Percentiles rank a stretch among this genome's conserved stretches.
These are phyloP conservation scores for Elasticomyces elasticus DNA, from an alignment of 495 filamentous ascomycete species.

Conservation along the genomic window DNA sequence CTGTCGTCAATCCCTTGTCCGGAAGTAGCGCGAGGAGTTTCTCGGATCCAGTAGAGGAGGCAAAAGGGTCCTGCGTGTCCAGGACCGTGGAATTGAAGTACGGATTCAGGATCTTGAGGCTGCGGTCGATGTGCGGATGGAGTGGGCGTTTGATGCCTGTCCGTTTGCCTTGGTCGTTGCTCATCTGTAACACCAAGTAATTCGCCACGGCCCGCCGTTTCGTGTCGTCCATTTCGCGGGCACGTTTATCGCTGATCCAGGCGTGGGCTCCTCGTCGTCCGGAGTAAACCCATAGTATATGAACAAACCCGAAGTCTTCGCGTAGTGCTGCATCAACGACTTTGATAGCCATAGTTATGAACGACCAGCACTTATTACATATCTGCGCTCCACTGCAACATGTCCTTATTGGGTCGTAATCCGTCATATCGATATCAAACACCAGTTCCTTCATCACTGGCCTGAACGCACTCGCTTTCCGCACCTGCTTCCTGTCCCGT, in stretches of 20 bases:
- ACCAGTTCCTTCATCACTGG: constrained; percentile 85
- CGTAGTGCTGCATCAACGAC: constrained; percentile 75
- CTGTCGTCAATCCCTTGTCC: constrained; percentile 60
- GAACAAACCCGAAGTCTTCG: constrained; percentile 91
- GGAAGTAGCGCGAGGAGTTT: constrained; percentile 67
- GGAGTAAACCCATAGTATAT: constrained; percentile 97
- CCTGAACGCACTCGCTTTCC: constrained; percentile 60
- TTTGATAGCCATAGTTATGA: constrained; percentile 95
- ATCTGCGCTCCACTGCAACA: constrained; percentile 92
- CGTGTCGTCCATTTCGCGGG: constrained; percentile 70
- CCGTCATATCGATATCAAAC: constrained; percentile 98
- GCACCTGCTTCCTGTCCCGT: constrained; percentile 78
- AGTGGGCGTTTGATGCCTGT: constrained; percentile 77
- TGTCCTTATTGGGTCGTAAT: constrained; percentile 93
- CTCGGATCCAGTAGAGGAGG: constrained; percentile 51
- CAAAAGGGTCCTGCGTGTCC: constrained; percentile 77
- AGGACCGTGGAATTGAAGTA: constrained; percentile 77
- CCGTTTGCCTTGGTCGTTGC: constrained; percentile 76
- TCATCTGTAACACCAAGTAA: constrained; percentile 79
- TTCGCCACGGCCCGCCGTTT: constrained; percentile 72
- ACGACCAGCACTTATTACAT: constrained; percentile 88
- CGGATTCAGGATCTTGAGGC: constrained; percentile 66
- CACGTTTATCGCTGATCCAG: constrained; percentile 93
- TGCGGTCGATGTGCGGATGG: constrained; percentile 84
- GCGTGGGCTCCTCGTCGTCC: constrained; percentile 93